Evolutionary conservation across 2,329 filamentous ascomycete species (phyloP).

Genomic region (Venturia carpophila): DNA sequence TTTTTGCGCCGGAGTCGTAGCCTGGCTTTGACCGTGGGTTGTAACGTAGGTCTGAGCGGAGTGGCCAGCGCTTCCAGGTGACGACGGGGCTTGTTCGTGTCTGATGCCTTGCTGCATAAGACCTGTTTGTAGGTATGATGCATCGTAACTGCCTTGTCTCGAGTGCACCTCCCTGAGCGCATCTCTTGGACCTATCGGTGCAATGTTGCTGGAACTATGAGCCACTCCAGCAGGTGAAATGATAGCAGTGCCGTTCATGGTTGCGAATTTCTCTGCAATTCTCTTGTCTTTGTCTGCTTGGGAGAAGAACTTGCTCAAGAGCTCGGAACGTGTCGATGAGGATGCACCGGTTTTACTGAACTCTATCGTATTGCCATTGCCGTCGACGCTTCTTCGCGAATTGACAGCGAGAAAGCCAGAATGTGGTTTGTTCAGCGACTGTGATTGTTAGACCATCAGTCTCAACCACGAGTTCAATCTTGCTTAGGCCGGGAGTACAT

Average conservation of each 20-base stretch:
- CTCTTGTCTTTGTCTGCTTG: conserved; percentile 13
- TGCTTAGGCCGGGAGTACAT: not conserved
- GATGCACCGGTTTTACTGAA: conserved; percentile 42
- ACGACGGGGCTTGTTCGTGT: not conserved
- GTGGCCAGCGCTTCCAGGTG: not conserved
- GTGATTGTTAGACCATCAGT: not conserved
- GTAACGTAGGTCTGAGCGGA: conserved; percentile 37
- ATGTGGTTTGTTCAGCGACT: conserved; percentile 4
- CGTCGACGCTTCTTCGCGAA: conserved; percentile 33
- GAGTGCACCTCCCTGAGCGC: not conserved
- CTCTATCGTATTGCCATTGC: conserved; percentile 27
- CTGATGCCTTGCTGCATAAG: conserved; percentile 5
- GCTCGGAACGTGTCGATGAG: conserved; percentile 49
- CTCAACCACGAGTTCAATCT: no score
- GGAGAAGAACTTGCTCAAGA: conserved; percentile 56
- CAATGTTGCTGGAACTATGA: not conserved
- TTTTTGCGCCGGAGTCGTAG: conserved; percentile 35
- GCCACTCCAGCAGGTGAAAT: conserved; percentile 2
- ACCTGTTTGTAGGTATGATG: not conserved
- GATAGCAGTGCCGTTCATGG: not conserved
- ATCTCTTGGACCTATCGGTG: not conserved
- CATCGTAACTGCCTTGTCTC: not conserved
- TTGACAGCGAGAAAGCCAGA: conserved; percentile 54
- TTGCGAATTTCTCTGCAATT: conserved; percentile 6
- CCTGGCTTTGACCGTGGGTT: conserved; percentile 35